Conservation (phyloP, 805 yeast genomes). For the Saccharomycopsis amapae region DNA sequence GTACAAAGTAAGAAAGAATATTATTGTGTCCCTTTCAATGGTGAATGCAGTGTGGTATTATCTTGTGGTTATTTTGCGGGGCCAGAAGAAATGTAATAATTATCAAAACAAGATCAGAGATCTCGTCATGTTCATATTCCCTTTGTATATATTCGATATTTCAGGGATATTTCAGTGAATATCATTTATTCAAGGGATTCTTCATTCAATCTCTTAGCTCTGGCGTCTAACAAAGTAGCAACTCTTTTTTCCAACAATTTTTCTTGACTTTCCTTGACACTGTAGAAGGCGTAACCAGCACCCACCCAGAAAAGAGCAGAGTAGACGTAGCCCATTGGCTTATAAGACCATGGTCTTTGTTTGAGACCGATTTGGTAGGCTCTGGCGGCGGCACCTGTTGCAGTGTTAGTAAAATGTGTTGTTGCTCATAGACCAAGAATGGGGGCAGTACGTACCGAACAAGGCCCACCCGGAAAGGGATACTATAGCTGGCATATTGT, state of each 20-base stretch:
- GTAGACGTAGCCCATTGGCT: conserved; percentile 35
- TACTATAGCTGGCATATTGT: conserved; percentile 20
- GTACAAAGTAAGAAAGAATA: too few relatives aligned
- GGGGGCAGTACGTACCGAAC: conserved; percentile 23
- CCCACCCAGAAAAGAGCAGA: conserved; percentile 41
- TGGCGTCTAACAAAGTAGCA: conserved; percentile 31
- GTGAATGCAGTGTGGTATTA: too few relatives aligned
- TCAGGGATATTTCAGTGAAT: too few relatives aligned
- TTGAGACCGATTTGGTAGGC: conserved; percentile 39
- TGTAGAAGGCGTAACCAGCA: conserved; percentile 34
- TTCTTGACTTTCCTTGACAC: conserved; percentile 35
- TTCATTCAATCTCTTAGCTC: conserved; percentile 27
- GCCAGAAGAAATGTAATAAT: too few relatives aligned
- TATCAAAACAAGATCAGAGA: too few relatives aligned
- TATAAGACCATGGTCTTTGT: conserved; percentile 33
- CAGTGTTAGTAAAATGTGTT: background rate
- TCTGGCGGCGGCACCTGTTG: conserved; percentile 35
- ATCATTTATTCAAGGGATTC: too few relatives aligned
- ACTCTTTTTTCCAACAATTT: conserved; percentile 33
- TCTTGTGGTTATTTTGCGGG: too few relatives aligned
- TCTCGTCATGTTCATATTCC: too few relatives aligned
- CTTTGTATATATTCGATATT: too few relatives aligned
- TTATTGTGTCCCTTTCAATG: too few relatives aligned
- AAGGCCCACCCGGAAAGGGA: conserved; percentile 26
- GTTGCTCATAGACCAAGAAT: background rate